Evolutionary conservation across 805 yeast species (phyloP), one percentile per base, ranked within the genome.

Genomic region (Cyberlindnera amylophila): DNA sequence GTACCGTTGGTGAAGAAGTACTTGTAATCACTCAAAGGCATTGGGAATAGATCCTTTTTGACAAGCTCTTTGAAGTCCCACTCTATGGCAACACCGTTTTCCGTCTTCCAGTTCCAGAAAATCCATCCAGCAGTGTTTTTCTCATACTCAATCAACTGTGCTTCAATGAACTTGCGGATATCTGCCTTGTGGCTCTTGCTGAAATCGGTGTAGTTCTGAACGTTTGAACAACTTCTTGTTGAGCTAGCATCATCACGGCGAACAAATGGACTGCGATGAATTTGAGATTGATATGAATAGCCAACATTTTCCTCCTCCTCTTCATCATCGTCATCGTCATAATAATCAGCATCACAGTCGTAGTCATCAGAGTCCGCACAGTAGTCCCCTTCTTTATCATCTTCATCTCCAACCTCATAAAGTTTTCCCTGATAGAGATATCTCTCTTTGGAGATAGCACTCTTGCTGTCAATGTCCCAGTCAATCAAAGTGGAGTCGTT

Each of bases 41-140:
- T 73, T 2, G 90, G 90, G 62, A 83, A 76, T 36, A 83, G 57
- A 4, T 66, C 76, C 27, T 67, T 55, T 15, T 69, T 59, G 8
- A 75, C 70, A 51, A 83, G 66, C 39, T 71, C 63, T 41, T 65
- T 55, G 54, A 79, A 74, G 55, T 81, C 86, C 87, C 88, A 82
- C 57, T 81, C 87, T 16, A 76, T 64, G 1, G 85, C 75, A 42
- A 21, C 24, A 6, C 24, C 24, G 24, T 63, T 58, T 54, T 82
- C 89, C 0, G 86, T 81, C 57, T 80, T 81, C 65, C 72, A 81
- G 52, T 79, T 77, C 89, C 88, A 82, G 53, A 81, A 82, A 30
- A 81, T 73, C 77, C 81, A 82, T 0, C 88, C 88, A 10, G 65
- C 64, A 28, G 71, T 66, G 40, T 65, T 51, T n/a, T 58, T 54